Base-by-base conservation (phyloP, 2,329 filamentous ascomycete genomes). In the Boeremia lycopersici region DNA sequence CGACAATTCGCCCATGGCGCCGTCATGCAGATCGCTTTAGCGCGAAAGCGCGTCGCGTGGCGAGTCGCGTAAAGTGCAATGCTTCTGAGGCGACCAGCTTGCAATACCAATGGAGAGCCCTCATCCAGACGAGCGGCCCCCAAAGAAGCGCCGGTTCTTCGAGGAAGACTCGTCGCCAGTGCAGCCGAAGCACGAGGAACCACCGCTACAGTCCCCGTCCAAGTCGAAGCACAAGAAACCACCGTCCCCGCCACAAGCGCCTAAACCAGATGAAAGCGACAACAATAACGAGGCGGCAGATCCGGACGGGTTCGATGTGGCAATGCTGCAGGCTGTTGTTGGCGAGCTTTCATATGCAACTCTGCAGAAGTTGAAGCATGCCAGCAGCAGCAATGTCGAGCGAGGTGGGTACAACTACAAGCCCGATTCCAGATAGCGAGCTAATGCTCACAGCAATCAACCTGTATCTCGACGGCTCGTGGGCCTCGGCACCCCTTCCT, bases 101-200 rank as follows among this genome's bases (percentile, higher is more conserved):
- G 46, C 56, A 48, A 59, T 60, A 61, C 60, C 42, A 73, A 51
- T 77, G 74, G 73, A 72, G 54, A 70, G 72, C 45, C 60, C 70
- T n/a, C 74, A 78, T 56, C 68, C 81, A 40, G 78, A 84, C 44
- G 78, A 84, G 39, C 76, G 82, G 17, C 86, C 85, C 4, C 71
- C 74, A 23, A 88, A 88, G 73, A 86, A 86, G 73, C 79, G 83
- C 57, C 82, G 85, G 26, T 87, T 87, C 74, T 88, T 88, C 62
- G 77, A 80, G 13, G 83, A 86, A 39, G 79, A 82, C 26, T 73
- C 76, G 10, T 74, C 76, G 9, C 65, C 71, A 8, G 47, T 48
- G 5, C 61, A 53, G 8, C 50, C 66, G 10, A 53, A 61, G 28
- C 59, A 50, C 9, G 50, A 59, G 23, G 65, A 72, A 40, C 60